Percentiles rank a stretch among this genome's conserved stretches.
Conservation (phyloP, 108 stramenopile species). For the Mayamaea pseudoterrestris region DNA sequence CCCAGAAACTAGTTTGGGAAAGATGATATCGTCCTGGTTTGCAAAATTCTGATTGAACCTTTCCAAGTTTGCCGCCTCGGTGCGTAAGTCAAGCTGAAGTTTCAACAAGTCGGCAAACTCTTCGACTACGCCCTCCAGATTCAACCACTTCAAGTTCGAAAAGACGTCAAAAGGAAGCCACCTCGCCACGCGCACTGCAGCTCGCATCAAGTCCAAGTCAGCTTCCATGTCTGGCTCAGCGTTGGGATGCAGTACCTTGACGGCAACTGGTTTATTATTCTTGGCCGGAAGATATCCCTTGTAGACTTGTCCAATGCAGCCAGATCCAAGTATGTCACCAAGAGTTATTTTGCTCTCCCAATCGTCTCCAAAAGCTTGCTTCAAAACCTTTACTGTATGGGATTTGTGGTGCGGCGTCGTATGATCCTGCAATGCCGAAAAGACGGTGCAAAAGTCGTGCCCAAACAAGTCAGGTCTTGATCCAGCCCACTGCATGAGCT, state of each 20-base stretch:
- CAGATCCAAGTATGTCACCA: slow-evolving; percentile 37
- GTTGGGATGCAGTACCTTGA: slow-evolving; percentile 54
- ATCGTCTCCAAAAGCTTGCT: slow-evolving; percentile 40
- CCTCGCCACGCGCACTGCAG: slow-evolving; percentile 14
- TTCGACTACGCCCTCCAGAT: slow-evolving; percentile 56
- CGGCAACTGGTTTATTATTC: slow-evolving; percentile 21
- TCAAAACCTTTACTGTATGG: slow-evolving; percentile 32
- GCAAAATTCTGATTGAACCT: slow-evolving; percentile 61
- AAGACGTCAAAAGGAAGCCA: slow-evolving; percentile 11
- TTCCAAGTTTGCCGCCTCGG: slow-evolving; percentile 68
- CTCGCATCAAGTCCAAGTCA: slow-evolving; percentile 49
- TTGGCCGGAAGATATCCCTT: slow-evolving; percentile 15
- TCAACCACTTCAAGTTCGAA: slow-evolving; percentile 26
- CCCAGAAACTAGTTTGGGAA: slow-evolving; percentile 54
- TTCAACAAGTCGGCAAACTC: slow-evolving; percentile 71
- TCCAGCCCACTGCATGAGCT: slow-evolving; percentile 60
- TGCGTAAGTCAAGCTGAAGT: slow-evolving; percentile 68
- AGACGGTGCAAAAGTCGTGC: slow-evolving; percentile 35
- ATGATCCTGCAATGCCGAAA: slow-evolving; percentile 47
- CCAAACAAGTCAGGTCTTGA: slow-evolving; percentile 58
- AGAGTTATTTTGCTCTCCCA: slow-evolving; percentile 32
- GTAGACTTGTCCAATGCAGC: slow-evolving; percentile 68
- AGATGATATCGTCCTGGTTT: slow-evolving; percentile 41
- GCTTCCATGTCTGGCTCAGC: slow-evolving; percentile 33
- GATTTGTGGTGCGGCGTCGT: slow-evolving; percentile 40